These are phyloP conservation scores for Sicyos edulis DNA, from an alignment of 306 rosid genomes.

Conservation along the genomic window DNA sequence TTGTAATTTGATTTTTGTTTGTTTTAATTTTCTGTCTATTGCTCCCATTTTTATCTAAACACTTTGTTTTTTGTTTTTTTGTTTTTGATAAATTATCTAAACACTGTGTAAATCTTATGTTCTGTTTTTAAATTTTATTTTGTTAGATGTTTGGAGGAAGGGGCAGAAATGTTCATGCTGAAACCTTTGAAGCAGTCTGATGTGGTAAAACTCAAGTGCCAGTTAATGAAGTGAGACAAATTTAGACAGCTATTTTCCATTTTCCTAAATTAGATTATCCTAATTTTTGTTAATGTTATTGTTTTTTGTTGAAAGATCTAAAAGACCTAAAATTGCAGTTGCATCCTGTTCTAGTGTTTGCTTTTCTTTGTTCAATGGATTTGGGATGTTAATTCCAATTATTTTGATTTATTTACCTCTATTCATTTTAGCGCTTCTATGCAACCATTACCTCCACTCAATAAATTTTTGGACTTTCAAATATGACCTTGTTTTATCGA, in stretches of 20 bases:
- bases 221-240: conserved; percentile 46
- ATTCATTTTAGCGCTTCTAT: not conserved
- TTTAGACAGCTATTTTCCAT: not conserved
- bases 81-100: too few species aligned
- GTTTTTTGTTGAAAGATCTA: not conserved
- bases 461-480: too few species aligned
- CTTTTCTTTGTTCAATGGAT: not conserved
- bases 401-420: not conserved
- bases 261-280: not conserved
- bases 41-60: not conserved
- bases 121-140: not conserved
- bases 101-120: not conserved
- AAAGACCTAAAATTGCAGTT: not conserved
- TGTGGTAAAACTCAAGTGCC: conserved; percentile 59
- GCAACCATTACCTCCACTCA: too few species aligned
- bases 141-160: conserved; percentile 80
- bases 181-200: conserved; percentile 87
- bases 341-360: not conserved
- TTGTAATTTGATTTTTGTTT: too few species aligned
- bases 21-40: too few species aligned
- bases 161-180: conserved; percentile 88
- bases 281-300: not conserved
- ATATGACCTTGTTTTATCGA: too few species aligned
- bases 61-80: too few species aligned
- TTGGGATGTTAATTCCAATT: not conserved